phyloP scores from a whole-genome alignment of 2,329 filamentous ascomycete genomes.

The Xylariaceae sp. region DNA sequence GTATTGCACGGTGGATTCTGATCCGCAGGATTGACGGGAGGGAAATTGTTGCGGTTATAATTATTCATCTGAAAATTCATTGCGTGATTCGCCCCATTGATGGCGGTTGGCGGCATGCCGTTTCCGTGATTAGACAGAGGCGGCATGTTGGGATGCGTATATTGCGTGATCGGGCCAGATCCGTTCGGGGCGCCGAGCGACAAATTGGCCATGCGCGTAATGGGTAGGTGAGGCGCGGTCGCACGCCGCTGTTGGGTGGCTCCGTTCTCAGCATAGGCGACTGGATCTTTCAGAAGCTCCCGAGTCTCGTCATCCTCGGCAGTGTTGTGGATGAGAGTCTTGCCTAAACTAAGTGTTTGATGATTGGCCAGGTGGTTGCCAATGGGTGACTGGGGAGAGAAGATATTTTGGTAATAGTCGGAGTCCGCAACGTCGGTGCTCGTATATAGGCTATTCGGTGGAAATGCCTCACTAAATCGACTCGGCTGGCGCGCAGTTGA shows the following conservation, averaged over 20 bases:
- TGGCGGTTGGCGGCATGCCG: constrained; percentile 54
- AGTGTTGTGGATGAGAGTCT: constrained; percentile 66
- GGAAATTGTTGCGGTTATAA: constrained; percentile 65
- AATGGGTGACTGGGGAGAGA: constrained; percentile 70
- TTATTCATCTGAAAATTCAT: constrained; percentile 50
- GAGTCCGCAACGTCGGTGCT: constrained; percentile 58
- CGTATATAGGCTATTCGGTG: constrained; percentile 51
- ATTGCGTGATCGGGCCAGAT: constrained; percentile 52
- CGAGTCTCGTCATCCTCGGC: constrained; percentile 68
- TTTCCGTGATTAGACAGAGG: constrained; percentile 40
- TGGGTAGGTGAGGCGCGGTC: constrained; percentile 68
- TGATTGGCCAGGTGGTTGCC: constrained; percentile 65
- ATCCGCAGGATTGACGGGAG: constrained; percentile 88
- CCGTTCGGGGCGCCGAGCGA: constrained; percentile 62
- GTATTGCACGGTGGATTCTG: constrained; percentile 98
- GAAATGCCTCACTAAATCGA: constrained; percentile 60
- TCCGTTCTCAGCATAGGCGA: constrained; percentile 70
- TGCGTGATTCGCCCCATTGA: constrained; percentile 43
- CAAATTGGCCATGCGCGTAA: constrained; percentile 63
- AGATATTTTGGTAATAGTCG: constrained; percentile 60
- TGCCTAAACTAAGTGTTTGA: constrained; percentile 57
- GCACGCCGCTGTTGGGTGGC: constrained; percentile 57
- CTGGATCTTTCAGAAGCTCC: constrained; percentile 66
- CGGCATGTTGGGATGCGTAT: constrained; percentile 37
- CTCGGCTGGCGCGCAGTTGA: constrained; percentile 50